phyloP scores from a whole-genome alignment of 73 alveolate species.

The Halteria grandinella region DNA sequence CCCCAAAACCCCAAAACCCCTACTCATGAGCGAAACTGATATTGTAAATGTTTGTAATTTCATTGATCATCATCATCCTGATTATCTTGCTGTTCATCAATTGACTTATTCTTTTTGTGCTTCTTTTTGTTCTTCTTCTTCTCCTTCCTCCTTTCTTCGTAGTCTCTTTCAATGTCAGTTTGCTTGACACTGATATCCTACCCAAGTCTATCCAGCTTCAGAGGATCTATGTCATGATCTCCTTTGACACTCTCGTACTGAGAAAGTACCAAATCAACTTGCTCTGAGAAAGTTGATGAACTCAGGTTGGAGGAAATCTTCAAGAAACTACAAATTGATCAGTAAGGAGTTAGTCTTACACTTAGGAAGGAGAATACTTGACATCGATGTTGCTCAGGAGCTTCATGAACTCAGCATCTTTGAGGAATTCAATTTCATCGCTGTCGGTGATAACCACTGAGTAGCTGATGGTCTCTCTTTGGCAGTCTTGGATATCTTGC shows the following conservation, averaged over 20 bases:
- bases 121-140: constrained; percentile 9
- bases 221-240: not conserved
- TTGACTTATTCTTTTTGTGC: constrained; percentile 13
- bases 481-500: constrained; percentile 15
- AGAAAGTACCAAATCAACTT: not conserved
- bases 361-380: too few species aligned
- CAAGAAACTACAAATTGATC: not conserved
- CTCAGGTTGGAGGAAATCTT: not conserved
- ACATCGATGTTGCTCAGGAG: too few species aligned
- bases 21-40: not conserved
- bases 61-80: constrained; percentile 9
- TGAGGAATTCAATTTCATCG: too few species aligned
- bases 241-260: constrained; percentile 1
- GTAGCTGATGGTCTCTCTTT: too few species aligned
- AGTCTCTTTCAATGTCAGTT: constrained; percentile 32
- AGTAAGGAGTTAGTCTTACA: too few species aligned
- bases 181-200: not conserved
- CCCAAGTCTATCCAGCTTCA: not conserved
- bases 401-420: too few species aligned
- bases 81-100: constrained; percentile 12
- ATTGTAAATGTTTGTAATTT: not conserved
- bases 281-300: not conserved
- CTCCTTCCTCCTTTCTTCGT: constrained; percentile 1
- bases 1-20: not conserved
- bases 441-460: too few species aligned